A percentile compares a stretch with the other conserved stretches of the same genome.
phyloP scores from a whole-genome alignment of 2,329 filamentous ascomycete genomes.

The Calycina herbarum region DNA sequence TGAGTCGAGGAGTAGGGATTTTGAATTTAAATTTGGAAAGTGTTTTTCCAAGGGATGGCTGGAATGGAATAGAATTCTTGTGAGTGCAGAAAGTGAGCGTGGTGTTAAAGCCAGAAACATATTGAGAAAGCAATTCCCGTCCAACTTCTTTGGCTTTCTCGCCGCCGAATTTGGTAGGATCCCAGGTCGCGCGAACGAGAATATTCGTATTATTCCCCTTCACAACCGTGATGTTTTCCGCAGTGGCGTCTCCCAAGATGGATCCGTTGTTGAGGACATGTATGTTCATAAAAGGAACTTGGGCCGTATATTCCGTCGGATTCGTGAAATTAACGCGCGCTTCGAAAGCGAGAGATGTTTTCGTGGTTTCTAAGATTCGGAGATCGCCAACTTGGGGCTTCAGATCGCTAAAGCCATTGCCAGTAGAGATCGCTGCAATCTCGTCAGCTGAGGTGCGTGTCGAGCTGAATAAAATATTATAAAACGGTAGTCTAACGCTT shows the following conservation, averaged over 20 bases:
- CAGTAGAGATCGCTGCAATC: conserved; percentile 57
- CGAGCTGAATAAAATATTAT: conserved; percentile 36
- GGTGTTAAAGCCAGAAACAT: conserved; percentile 85
- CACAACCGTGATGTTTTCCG: conserved; percentile 60
- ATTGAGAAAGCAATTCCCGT: conserved; percentile 76
- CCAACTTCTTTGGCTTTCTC: conserved; percentile 61
- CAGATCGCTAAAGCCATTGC: conserved; percentile 46
- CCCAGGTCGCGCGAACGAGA: conserved; percentile 69
- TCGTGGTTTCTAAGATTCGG: conserved; percentile 69
- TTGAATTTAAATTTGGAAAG: conserved; percentile 72
- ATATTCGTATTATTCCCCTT: conserved; percentile 73
- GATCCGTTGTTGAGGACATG: conserved; percentile 73
- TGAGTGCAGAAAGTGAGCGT: conserved; percentile 74
- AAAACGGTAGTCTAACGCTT: conserved; percentile 79
- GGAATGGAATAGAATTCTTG: conserved; percentile 67
- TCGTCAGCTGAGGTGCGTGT: conserved; percentile 37
- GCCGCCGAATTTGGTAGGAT: conserved; percentile 65
- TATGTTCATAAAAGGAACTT: conserved; percentile 77
- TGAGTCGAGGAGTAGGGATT: conserved; percentile 68
- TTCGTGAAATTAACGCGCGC: conserved; percentile 83
- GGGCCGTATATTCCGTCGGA: conserved; percentile 81
- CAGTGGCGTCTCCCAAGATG: conserved; percentile 72
- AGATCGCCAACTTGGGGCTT: conserved; percentile 70
- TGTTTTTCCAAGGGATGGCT: conserved; percentile 70
- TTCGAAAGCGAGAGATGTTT: conserved; percentile 68